Evolutionary conservation across 306 rosid genomes (phyloP).

Genomic region (Leucaena leucocephala): DNA sequence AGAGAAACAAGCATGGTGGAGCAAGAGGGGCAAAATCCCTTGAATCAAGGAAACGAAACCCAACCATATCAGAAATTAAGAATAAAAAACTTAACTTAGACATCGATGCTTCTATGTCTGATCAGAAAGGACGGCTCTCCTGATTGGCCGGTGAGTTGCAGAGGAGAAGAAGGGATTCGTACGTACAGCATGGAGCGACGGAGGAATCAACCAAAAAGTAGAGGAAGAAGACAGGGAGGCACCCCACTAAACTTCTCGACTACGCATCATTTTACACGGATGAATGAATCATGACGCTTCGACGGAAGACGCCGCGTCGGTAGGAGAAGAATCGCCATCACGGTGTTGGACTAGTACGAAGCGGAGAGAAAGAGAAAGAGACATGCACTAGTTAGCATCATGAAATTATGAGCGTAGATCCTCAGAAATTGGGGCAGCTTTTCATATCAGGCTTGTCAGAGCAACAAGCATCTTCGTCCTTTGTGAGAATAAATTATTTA

Average conservation of each 20-base stretch:
- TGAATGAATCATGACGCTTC: background rate
- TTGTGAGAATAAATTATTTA: background rate
- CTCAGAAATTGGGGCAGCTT: background rate
- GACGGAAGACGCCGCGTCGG: constrained; percentile 19
- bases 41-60: background rate
- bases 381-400: background rate
- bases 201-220: background rate
- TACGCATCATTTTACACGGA: background rate
- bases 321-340: constrained; percentile 9
- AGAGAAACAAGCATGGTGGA: constrained; percentile 19
- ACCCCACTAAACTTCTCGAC: constrained; percentile 15
- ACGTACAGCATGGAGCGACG: background rate
- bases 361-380: background rate
- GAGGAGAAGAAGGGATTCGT: background rate
- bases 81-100: constrained; percentile 21
- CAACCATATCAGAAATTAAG: background rate
- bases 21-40: constrained; percentile 1
- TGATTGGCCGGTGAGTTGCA: background rate
- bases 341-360: background rate
- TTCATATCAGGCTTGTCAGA: background rate
- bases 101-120: background rate
- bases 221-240: constrained; percentile 2
- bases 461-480: background rate
- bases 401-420: background rate
- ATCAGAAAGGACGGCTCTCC: constrained; percentile 1